Conservation (phyloP, 2,329 filamentous ascomycete genomes). For the Aspergillus sp. region DNA sequence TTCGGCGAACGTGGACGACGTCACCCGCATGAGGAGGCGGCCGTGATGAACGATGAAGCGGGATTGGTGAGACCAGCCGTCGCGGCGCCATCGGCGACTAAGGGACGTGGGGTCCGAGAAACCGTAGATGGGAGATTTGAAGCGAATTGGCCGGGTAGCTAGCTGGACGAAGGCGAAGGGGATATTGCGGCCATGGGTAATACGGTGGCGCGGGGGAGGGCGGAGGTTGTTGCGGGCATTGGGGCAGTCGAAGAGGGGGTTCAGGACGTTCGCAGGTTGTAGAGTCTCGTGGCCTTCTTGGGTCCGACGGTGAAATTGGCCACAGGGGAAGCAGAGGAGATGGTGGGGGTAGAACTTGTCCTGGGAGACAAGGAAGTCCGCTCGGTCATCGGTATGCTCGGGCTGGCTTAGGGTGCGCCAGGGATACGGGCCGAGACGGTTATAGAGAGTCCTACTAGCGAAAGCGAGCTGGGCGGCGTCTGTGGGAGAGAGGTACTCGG, state of each 20-base stretch:
- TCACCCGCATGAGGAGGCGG: constrained; percentile 59
- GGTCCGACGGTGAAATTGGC: constrained; percentile 55
- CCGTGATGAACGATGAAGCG: constrained; percentile 56
- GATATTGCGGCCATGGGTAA: constrained; percentile 56
- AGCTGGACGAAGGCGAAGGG: constrained; percentile 62
- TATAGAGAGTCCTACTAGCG: constrained; percentile 48
- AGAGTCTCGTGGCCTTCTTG: constrained; percentile 55
- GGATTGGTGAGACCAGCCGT: constrained; percentile 56
- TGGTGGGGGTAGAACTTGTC: constrained; percentile 55
- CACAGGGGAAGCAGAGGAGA: constrained; percentile 61
- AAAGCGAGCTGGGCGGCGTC: constrained; percentile 53
- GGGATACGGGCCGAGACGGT: constrained; percentile 42
- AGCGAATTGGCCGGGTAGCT: constrained; percentile 50
- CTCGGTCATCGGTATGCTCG: constrained; percentile 47
- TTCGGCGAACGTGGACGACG: constrained; percentile 54
- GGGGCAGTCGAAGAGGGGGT: constrained; percentile 59
- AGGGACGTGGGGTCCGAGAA: constrained; percentile 46
- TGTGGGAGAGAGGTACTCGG: constrained; percentile 42
- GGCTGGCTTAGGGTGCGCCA: constrained; percentile 43
- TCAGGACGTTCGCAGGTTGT: constrained; percentile 54
- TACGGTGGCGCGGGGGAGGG: constrained; percentile 51
- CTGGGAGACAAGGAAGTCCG: constrained; percentile 53
- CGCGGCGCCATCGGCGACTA: constrained; percentile 55
- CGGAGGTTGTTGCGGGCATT: constrained; percentile 50
- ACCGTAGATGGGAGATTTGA: constrained; percentile 47